Percentiles rank a stretch among this genome's conserved stretches.
Evolutionary conservation across 225 moss, liverwort and hornwort species (phyloP).

Genomic region (Pseudoscleropodium purum): DNA sequence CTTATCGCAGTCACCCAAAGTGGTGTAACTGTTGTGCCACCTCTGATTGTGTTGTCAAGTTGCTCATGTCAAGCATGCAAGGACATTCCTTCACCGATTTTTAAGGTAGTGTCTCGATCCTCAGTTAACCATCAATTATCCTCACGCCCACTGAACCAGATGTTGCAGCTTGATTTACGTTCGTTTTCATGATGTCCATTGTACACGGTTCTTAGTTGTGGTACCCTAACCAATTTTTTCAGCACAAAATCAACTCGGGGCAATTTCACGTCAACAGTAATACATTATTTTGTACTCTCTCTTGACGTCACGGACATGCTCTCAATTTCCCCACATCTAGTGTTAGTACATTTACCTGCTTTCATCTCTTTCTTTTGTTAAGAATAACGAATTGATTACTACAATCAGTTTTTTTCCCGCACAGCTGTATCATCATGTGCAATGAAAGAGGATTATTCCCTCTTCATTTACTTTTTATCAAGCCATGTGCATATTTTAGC

Average conservation of each 20-base stretch:
- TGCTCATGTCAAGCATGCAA: neutral
- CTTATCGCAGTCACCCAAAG: no score
- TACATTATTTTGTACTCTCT: no score
- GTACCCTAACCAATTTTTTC: no score
- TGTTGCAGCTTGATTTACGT: neutral
- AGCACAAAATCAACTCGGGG: neutral
- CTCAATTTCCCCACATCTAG: no score
- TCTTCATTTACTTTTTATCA: no score
- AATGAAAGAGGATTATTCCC: neutral
- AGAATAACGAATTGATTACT: accelerated
- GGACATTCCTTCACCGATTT: neutral
- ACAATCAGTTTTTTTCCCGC: no score
- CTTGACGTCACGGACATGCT: neutral
- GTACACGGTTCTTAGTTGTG: accelerated
- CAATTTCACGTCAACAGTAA: no score
- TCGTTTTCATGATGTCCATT: no score
- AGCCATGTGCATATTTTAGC: neutral
- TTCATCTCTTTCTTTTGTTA: accelerated
- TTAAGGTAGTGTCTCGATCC: neutral
- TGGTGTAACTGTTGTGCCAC: neutral
- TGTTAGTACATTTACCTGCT: accelerated
- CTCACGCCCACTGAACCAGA: no score
- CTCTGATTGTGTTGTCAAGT: neutral
- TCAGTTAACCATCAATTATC: neutral
- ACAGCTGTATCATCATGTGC: accelerated